Evolutionary conservation across 208 protist genomes (phyloP).

Genomic region (Sergeia podlipaevii): DNA sequence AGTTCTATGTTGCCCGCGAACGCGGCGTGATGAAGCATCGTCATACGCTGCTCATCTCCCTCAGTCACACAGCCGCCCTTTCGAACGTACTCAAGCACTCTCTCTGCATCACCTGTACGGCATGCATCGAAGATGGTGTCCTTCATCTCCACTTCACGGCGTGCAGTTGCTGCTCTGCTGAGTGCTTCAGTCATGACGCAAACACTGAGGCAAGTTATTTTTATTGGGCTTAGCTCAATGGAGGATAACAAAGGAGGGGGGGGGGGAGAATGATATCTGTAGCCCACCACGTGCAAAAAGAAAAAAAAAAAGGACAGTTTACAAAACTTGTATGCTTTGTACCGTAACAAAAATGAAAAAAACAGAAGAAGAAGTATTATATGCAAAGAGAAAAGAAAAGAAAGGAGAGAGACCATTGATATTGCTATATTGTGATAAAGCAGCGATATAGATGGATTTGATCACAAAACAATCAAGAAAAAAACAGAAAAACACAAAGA

Average conservation of each 20-base stretch:
- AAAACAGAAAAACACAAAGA: too few relatives aligned
- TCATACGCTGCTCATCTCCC: constrained; percentile 66
- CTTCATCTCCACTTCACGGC: not conserved
- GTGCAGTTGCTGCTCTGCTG: too few relatives aligned
- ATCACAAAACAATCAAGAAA: too few relatives aligned
- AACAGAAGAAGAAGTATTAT: not conserved
- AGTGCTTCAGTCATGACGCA: not conserved
- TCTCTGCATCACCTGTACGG: constrained; percentile 36
- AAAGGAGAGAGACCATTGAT: not conserved
- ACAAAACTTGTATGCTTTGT: not conserved
- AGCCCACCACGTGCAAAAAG: not conserved
- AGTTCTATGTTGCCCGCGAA: constrained; percentile 53
- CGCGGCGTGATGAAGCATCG: constrained; percentile 78
- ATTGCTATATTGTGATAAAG: not conserved
- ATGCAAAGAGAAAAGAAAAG: constrained; percentile 8
- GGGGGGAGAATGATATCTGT: not conserved
- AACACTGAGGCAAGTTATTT: not conserved
- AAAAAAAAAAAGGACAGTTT: not conserved
- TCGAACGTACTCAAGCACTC: constrained; percentile 50
- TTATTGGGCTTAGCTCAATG: not conserved
- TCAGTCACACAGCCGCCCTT: constrained; percentile 80
- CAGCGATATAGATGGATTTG: too few relatives aligned
- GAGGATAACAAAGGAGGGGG: not conserved
- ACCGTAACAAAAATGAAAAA: too few relatives aligned
- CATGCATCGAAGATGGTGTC: constrained; percentile 82